phyloP scores from a whole-genome alignment of 2,329 filamentous ascomycete genomes.

The Diaporthe longicolla region DNA sequence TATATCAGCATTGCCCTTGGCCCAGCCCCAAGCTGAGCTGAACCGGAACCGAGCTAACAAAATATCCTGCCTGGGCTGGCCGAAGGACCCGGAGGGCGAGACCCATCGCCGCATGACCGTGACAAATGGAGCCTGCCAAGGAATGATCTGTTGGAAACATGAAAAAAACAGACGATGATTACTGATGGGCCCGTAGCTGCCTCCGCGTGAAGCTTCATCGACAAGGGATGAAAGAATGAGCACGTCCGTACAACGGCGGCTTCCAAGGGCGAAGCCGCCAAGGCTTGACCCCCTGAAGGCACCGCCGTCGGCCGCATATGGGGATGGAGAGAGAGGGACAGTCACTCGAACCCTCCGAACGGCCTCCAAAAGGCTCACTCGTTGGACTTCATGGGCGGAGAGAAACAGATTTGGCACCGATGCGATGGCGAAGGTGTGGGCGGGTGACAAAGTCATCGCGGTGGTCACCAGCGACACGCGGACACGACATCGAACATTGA shows the following conservation, averaged over 20 bases:
- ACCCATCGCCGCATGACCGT: constrained; percentile 27
- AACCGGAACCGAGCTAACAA: background rate
- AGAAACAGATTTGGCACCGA: background rate
- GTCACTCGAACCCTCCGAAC: constrained; percentile 30
- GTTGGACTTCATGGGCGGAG: constrained; percentile 11
- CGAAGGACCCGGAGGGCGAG: constrained; percentile 24
- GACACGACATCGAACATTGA: constrained; percentile 30
- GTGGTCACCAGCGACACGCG: background rate
- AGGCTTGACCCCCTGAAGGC: background rate
- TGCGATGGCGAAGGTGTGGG: background rate
- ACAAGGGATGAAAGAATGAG: background rate
- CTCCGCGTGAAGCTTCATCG: background rate
- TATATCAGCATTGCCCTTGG: constrained; percentile 4
- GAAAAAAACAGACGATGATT: background rate
- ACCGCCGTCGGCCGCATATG: constrained; percentile 2
- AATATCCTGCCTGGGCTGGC: constrained; percentile 22
- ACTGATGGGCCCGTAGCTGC: background rate
- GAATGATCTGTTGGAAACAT: background rate
- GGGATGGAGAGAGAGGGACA: background rate
- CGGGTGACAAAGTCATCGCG: constrained; percentile 12
- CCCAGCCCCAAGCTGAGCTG: constrained; percentile 29
- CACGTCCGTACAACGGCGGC: background rate
- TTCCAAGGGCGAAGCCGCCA: constrained; percentile 19
- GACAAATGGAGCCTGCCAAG: background rate
- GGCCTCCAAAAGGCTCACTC: constrained; percentile 33